These are phyloP conservation scores for Escallonia herrerae DNA, from an alignment of 129 eudicot species.

Conservation along the genomic window DNA sequence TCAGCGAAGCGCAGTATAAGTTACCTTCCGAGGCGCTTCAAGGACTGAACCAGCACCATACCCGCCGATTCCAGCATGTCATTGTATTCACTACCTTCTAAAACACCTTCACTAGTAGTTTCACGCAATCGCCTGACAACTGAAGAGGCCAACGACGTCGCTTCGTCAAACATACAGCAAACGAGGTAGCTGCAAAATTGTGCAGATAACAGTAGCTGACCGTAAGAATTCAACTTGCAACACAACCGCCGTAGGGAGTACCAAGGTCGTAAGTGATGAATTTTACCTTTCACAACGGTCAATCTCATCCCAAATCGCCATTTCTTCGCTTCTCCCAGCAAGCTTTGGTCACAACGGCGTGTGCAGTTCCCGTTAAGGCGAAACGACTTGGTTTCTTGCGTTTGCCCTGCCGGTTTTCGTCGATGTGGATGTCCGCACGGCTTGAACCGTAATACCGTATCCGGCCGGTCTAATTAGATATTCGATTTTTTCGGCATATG, in stretches of 20 bases:
- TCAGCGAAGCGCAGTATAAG: too few species aligned
- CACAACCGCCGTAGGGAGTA: not conserved
- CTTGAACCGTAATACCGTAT: too few species aligned
- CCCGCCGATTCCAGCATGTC: conserved; percentile 87
- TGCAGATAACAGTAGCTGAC: not conserved
- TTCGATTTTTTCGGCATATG: too few species aligned
- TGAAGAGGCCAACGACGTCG: conserved; percentile 48
- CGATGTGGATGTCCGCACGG: too few species aligned
- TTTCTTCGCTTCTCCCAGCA: too few species aligned
- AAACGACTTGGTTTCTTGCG: too few species aligned
- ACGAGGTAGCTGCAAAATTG: conserved; percentile 60
- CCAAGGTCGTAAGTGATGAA: not conserved
- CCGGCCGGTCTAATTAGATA: too few species aligned
- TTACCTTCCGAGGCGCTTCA: conserved; percentile 61
- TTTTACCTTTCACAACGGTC: conserved; percentile 51
- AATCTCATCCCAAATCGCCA: conserved; percentile 44
- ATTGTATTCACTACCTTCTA: conserved; percentile 26
- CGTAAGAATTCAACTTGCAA: not conserved
- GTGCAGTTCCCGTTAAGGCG: too few species aligned
- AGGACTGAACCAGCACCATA: conserved; percentile 86
- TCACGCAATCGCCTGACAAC: conserved; percentile 41
- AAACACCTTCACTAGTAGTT: not conserved
- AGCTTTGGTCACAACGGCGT: too few species aligned
- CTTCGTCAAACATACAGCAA: conserved; percentile 73
- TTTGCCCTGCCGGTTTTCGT: too few species aligned